These are phyloP conservation scores for Gracilaria domingensis DNA, from an alignment of 23 red algal species.

Conservation along the genomic window DNA sequence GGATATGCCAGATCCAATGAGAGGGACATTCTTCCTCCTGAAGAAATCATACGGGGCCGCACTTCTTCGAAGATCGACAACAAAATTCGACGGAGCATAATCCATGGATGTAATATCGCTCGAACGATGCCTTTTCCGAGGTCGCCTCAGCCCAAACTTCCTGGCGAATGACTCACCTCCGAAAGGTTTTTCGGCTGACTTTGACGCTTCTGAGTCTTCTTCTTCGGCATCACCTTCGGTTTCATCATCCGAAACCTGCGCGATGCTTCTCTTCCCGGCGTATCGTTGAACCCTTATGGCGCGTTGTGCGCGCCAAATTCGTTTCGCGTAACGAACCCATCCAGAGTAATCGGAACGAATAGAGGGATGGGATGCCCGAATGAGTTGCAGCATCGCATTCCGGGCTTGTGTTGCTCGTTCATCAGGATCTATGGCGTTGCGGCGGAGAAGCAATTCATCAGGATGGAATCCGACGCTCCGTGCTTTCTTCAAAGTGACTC, in stretches of 20 bases:
- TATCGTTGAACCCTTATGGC: conserved; percentile 50
- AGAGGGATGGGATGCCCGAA: conserved; percentile 43
- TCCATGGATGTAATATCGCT: background rate
- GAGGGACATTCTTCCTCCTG: conserved; percentile 22
- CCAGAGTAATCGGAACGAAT: conserved; percentile 62
- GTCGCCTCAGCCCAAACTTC: conserved; percentile 29
- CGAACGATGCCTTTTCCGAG: conserved; percentile 15
- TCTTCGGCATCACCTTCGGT: conserved; percentile 27
- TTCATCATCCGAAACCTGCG: background rate
- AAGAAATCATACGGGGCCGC: conserved; percentile 47
- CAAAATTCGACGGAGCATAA: conserved; percentile 59
- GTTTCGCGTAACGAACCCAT: conserved; percentile 75
- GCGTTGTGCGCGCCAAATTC: conserved; percentile 76
- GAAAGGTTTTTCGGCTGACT: background rate
- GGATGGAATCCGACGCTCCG: background rate
- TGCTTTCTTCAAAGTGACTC: background rate
- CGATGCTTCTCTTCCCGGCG: conserved; percentile 27
- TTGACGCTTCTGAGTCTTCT: background rate
- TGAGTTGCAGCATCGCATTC: conserved; percentile 40
- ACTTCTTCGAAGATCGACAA: conserved; percentile 37
- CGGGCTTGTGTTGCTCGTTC: conserved; percentile 26
- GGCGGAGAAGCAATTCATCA: conserved; percentile 34
- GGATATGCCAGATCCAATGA: conserved; percentile 58
- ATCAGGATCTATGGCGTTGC: conserved; percentile 13
- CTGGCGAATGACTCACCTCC: conserved; percentile 52